Evolutionary conservation across 305 asterid species (phyloP), one percentile per base, ranked within the genome.

Genomic region (Salvia sclarea): DNA sequence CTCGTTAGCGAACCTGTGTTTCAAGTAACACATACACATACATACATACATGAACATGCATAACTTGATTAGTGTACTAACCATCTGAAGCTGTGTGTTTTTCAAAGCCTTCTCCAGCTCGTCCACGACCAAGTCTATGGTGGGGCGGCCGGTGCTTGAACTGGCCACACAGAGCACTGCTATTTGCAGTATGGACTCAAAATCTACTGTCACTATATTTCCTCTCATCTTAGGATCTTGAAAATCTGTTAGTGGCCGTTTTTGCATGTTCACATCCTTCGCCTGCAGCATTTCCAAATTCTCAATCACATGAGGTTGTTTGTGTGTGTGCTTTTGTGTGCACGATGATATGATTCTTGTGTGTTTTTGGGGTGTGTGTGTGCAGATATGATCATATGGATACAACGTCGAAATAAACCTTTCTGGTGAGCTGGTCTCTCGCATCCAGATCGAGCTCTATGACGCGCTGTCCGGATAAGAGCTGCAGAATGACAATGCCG

Each of bases 361-460:
- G 48, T 14, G 48, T 28, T 8, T 56, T 25, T 68, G 64, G 10
- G 40, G 7, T 8, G 13, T 16, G 8, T 25, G 35, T 40, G 48
- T 40, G 48, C 31, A 37, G 48, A 33, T 11, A 21, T 21, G 2
- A 14, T 30, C 38, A 37, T 53, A 28, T 58, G 44, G 40, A 37
- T 28, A 38, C 28, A 62, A 43, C 1, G 7, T 2, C 47, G 43
- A 49, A 14, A 41, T 8, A 0, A 30, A 90, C 97, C 94, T 91
- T 91, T 82, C 79, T 83, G 22, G 89, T 91, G 79, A 91, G 84
- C 75, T 91, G 96, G 60, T 91, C 96, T 73, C 97, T 79, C 41
- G 94, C 96, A 45, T 79, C 88, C 50, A 91, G 77, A 67, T 88
- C 95, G 35, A 91, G 91, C 62, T 85, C 92, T 44, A 91, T 83